Conservation (phyloP, 2,329 filamentous ascomycete genomes). For the Colletotrichum horii region DNA sequence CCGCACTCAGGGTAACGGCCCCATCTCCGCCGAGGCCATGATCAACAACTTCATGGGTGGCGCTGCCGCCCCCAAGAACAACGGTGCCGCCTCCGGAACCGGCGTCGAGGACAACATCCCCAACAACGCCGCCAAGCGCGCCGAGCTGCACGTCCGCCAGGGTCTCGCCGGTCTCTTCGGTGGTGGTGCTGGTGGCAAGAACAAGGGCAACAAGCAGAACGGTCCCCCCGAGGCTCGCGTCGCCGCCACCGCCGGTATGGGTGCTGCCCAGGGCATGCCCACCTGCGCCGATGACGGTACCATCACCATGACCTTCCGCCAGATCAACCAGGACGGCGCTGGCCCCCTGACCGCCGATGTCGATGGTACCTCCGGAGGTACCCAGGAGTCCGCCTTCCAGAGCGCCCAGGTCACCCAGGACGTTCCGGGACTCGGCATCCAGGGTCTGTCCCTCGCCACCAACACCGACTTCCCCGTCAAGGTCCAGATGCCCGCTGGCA, state of each 20-base stretch:
- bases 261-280: slow-evolving; percentile 60
- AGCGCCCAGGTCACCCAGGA: slow-evolving; percentile 62
- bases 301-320: slow-evolving; percentile 69
- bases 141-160: slow-evolving; percentile 22
- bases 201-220: slow-evolving; percentile 48
- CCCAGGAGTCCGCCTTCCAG: slow-evolving; percentile 64
- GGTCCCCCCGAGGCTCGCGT: slow-evolving; percentile 55
- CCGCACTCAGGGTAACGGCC: slow-evolving; percentile 64
- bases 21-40: slow-evolving; percentile 61
- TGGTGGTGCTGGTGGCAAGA: slow-evolving; percentile 28
- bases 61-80: slow-evolving; percentile 40
- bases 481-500: slow-evolving; percentile 70
- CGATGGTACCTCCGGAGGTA: slow-evolving; percentile 68
- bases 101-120: slow-evolving; percentile 51
- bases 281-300: slow-evolving; percentile 65
- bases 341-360: slow-evolving; percentile 66
- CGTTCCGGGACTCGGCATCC: slow-evolving; percentile 62
- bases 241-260: slow-evolving; percentile 57
- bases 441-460: slow-evolving; percentile 62
- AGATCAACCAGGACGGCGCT: slow-evolving; percentile 75
- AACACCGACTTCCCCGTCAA: slow-evolving; percentile 69
- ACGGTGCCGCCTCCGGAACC: slow-evolving; percentile 39
- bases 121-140: slow-evolving; percentile 21
- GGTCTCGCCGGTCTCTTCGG: slow-evolving; percentile 31
- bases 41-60: slow-evolving; percentile 65